Base-by-base conservation (phyloP, 2,329 filamentous ascomycete genomes). In the Daldinia sp. region DNA sequence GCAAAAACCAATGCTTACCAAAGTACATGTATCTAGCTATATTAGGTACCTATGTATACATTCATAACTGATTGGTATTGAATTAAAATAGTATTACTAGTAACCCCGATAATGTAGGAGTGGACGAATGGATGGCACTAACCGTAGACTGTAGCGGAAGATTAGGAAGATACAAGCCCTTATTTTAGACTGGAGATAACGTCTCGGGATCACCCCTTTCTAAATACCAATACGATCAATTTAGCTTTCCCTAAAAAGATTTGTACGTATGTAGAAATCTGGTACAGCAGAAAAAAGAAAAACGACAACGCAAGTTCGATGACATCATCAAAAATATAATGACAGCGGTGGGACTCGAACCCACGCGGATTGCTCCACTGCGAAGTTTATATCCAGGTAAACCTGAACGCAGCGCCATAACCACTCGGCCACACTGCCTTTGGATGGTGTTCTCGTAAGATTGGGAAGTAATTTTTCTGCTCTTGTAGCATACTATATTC, bases 341-440 rank as follows among this genome's bases (percentile, higher is more conserved):
- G 75, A 77, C 70, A 68, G 75, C 71, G 75, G 75, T 77, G 75
- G 74, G 75, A 77, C 72, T 77, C 73, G 75, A 77, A 77, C 76
- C 75, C 75, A 77, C 75, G 75, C 73, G 75, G 75, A 76, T 75
- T 75, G 71, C 73, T 73, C 72, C 71, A 75, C 72, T 72, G 70
- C 73, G 73, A 75, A 64, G 13, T 59, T 32, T 59, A 30, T 37
- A 63, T 62, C 58, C 68, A 67, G 50, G 50, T 66, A 3, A 5
- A 64, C 72, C 72, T 74, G 72, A 74, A 74, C 72, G 68, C 69
- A 71, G 71, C 72, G 72, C 72, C 72, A 73, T 73, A 74, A 74
- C 72, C 72, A 71, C 72, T 74, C 72, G 72, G 72, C 72, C 72
- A 74, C 47, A 50, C 47, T 35, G 30, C 47, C 47, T 15, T 7